Evolutionary conservation across 768 basidiomycete genomes (phyloP).

Genomic region (Boletus rubroflammeus): DNA sequence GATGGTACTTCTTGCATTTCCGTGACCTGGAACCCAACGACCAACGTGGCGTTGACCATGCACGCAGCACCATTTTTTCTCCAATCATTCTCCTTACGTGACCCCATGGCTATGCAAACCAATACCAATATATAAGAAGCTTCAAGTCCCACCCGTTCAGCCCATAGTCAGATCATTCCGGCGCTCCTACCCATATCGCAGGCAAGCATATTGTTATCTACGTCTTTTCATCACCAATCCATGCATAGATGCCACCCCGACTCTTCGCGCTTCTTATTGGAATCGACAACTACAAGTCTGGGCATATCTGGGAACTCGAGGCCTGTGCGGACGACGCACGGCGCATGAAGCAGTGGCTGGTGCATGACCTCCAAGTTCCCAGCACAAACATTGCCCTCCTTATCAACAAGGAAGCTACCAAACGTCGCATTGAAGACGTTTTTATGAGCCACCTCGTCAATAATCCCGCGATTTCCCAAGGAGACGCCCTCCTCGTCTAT

Average conservation of each 20-base stretch:
- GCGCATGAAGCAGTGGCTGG: constrained; percentile 54
- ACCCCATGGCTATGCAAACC: constrained; percentile 10
- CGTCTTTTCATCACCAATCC: constrained; percentile 5
- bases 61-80: background rate
- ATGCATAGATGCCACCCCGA: constrained; percentile 39
- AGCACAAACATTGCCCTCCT: constrained; percentile 54
- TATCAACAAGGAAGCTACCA: constrained; percentile 57
- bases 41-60: constrained; percentile 2
- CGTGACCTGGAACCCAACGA: constrained; percentile 9
- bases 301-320: constrained; percentile 60
- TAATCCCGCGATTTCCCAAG: constrained; percentile 54
- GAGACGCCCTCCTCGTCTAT: constrained; percentile 65
- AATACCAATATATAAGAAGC: constrained; percentile 17
- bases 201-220: constrained; percentile 8
- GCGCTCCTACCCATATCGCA: background rate
- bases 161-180: constrained; percentile 10
- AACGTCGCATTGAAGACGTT: constrained; percentile 54
- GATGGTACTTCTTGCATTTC: constrained; percentile 19
- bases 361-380: constrained; percentile 54
- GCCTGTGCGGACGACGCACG: constrained; percentile 64
- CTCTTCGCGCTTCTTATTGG: constrained; percentile 68
- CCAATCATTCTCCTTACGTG: background rate
- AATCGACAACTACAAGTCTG: constrained; percentile 66
- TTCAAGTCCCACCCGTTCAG: background rate
- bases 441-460: constrained; percentile 63